Evolutionary conservation across 495 filamentous ascomycete genomes (phyloP).

Genomic region (Neurospora discreta): DNA sequence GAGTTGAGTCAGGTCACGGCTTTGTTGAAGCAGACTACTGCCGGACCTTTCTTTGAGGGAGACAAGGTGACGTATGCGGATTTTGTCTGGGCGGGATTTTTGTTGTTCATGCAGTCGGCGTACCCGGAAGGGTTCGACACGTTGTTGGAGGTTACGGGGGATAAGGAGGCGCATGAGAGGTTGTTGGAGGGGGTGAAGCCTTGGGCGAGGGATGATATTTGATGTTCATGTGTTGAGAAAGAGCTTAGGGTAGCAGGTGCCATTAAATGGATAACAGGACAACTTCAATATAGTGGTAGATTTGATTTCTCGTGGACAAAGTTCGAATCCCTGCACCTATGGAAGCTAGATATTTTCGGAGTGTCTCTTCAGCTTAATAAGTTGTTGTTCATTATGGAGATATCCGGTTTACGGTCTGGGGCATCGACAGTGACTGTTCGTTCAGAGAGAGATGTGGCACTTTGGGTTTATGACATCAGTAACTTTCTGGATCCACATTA

Average conservation of each 20-base stretch:
- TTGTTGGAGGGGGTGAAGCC: conserved; percentile 29
- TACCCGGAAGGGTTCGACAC: conserved; percentile 24
- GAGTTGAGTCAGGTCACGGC: conserved; percentile 29
- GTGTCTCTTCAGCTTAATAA: not conserved
- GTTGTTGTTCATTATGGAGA: not conserved
- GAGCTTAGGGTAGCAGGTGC: not conserved
- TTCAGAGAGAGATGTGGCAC: not conserved
- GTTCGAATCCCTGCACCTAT: not conserved
- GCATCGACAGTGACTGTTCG: not conserved
- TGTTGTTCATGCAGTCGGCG: conserved; percentile 22
- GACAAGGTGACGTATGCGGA: conserved; percentile 28
- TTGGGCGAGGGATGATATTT: conserved; percentile 24
- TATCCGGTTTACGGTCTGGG: not conserved
- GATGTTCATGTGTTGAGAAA: not conserved
- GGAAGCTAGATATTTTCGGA: not conserved
- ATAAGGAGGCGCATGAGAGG: conserved; percentile 20
- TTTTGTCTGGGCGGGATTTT: conserved; percentile 29
- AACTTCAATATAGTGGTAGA: not conserved
- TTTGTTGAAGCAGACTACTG: conserved; percentile 33
- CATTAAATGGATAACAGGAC: not conserved
- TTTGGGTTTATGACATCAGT: not conserved
- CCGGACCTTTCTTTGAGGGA: conserved; percentile 38
- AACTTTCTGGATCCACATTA: not conserved
- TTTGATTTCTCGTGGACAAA: not conserved
- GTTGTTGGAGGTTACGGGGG: conserved; percentile 23